phyloP scores from a whole-genome alignment of 345 rosid species.

The Ailanthus altissimus region DNA sequence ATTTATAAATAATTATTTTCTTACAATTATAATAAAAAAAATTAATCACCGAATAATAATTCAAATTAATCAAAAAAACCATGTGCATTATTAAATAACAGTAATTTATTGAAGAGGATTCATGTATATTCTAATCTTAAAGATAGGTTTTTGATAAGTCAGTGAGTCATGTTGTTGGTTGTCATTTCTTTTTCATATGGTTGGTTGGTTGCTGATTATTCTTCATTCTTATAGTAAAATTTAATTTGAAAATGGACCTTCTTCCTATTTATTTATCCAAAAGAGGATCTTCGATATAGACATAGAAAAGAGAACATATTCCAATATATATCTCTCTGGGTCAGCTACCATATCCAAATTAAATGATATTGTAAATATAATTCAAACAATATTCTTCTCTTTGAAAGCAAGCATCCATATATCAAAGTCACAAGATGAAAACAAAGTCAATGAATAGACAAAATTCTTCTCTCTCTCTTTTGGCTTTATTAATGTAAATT shows the following conservation, averaged over 20 bases:
- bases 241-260: not conserved
- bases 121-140: too few relatives aligned
- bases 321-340: not conserved
- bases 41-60: not conserved
- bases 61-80: not conserved
- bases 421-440: constrained; percentile 2
- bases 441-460: not conserved
- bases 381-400: not conserved
- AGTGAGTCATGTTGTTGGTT: not conserved
- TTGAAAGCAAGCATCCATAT: not conserved
- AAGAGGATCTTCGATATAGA: not conserved
- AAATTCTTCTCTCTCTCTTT: not conserved
- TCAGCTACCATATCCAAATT: not conserved
- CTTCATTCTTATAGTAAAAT: not conserved
- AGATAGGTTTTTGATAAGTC: too few relatives aligned
- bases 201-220: not conserved
- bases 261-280: not conserved
- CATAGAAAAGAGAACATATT: not conserved
- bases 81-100: not conserved
- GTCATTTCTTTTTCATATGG: not conserved
- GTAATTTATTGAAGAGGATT: too few relatives aligned
- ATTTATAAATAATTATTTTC: not conserved
- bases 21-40: not conserved
- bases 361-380: not conserved
- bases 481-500: not conserved